Evolutionary conservation across 768 basidiomycete species (phyloP).

Genomic region (Rickenella mellea): DNA sequence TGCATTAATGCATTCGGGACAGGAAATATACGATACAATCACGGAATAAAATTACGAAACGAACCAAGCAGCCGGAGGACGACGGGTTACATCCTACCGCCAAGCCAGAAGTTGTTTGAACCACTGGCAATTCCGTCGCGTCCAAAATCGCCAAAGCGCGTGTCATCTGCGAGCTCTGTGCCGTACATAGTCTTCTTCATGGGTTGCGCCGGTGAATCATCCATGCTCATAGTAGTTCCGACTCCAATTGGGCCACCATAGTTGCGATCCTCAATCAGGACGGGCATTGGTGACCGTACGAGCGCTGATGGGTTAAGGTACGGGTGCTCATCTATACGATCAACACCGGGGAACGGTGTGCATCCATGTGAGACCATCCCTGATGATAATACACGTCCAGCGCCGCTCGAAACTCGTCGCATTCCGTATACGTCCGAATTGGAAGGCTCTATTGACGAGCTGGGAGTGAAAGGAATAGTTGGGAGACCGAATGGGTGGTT

Average conservation of each 20-base stretch:
- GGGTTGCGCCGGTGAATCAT: conserved; percentile 35
- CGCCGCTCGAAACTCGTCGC: conserved; percentile 37
- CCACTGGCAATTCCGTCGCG: conserved; percentile 66
- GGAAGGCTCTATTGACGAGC: conserved; percentile 20
- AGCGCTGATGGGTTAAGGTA: too few relatives aligned
- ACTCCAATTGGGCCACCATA: not conserved
- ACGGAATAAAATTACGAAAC: conserved; percentile 5
- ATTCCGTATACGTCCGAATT: conserved; percentile 12
- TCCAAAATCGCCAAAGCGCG: conserved; percentile 81
- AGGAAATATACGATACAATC: not conserved
- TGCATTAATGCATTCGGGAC: not conserved
- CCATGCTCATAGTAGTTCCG: conserved; percentile 19
- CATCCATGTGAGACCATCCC: too few relatives aligned
- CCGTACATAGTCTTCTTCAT: conserved; percentile 74
- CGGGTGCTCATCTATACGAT: too few relatives aligned
- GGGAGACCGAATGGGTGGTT: conserved; percentile 37
- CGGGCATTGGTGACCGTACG: too few relatives aligned
- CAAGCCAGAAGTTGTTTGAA: conserved; percentile 51
- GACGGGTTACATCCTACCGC: conserved; percentile 30
- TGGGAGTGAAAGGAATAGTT: conserved; percentile 26
- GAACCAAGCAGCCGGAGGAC: conserved; percentile 2
- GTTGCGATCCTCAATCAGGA: conserved; percentile 16
- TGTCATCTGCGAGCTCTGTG: conserved; percentile 71
- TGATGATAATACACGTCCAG: conserved; percentile 35
- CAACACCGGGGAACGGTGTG: too few relatives aligned